A percentile compares a stretch with the other conserved stretches of the same genome.
Evolutionary conservation across 495 filamentous ascomycete species (phyloP).

Genomic region (Neurospora terricola): DNA sequence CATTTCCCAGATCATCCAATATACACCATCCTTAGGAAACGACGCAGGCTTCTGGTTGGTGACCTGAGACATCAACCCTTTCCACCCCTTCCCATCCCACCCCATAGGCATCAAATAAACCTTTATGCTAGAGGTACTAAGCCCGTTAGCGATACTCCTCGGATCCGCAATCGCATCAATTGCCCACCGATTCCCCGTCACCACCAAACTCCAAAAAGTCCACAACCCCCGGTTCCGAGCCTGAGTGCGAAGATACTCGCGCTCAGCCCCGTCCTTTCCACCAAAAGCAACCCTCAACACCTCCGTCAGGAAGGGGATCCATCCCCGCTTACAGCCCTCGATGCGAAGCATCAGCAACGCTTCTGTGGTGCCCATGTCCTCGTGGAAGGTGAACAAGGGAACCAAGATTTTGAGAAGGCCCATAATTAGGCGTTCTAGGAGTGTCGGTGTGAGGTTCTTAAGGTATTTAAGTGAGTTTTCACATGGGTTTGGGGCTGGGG

Average conservation of each 20-base stretch:
- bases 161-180: background rate
- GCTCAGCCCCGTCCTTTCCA: background rate
- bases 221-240: background rate
- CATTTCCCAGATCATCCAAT: background rate
- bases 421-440: background rate
- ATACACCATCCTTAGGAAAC: background rate
- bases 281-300: background rate
- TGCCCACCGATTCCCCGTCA: background rate
- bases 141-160: background rate
- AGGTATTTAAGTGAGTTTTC: background rate
- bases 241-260: background rate
- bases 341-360: background rate
- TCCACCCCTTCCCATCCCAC: background rate
- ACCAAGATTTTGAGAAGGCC: background rate
- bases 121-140: background rate
- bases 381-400: background rate
- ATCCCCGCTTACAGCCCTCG: background rate
- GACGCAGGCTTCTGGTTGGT: background rate
- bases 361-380: background rate
- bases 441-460: background rate
- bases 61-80: background rate
- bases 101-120: background rate
- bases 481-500: background rate
- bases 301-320: background rate
- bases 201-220: background rate